These are phyloP conservation scores for Monilinia laxa DNA, from an alignment of 2,329 filamentous ascomycete species.

Conservation along the genomic window DNA sequence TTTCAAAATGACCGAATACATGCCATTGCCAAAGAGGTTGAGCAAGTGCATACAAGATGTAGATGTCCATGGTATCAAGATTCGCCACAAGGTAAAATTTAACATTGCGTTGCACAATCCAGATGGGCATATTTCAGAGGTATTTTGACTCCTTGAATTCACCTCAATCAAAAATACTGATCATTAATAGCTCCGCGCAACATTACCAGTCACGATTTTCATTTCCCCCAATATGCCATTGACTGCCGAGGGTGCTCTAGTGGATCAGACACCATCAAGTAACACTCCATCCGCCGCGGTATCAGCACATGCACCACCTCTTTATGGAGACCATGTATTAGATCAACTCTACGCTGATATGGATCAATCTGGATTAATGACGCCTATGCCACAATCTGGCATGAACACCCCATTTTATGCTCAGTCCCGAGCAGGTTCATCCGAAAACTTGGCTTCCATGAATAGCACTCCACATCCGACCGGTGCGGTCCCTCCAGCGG, in stretches of 20 bases:
- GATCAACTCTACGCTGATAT: constrained; percentile 90
- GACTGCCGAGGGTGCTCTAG: constrained; percentile 80
- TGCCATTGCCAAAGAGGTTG: constrained; percentile 77
- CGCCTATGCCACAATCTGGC: constrained; percentile 67
- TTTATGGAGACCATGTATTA: constrained; percentile 85
- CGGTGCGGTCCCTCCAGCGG: constrained; percentile 50
- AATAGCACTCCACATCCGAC: constrained; percentile 48
- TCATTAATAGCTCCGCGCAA: constrained; percentile 70
- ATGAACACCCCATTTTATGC: constrained; percentile 77
- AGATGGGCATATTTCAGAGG: constrained; percentile 90
- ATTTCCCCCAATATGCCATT: constrained; percentile 92
- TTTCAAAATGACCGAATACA: constrained; percentile 59
- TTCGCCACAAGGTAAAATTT: constrained; percentile 89
- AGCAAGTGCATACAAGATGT: constrained; percentile 86
- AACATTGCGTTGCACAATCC: constrained; percentile 91
- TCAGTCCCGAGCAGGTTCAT: constrained; percentile 71
- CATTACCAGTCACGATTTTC: constrained; percentile 87
- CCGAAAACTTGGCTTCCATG: constrained; percentile 72
- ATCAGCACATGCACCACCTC: constrained; percentile 74
- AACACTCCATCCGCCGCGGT: constrained; percentile 48
- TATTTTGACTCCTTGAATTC: constrained; percentile 43
- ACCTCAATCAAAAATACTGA: constrained; percentile 27
- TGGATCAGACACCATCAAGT: constrained; percentile 56
- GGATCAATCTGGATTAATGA: constrained; percentile 78
- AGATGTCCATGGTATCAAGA: constrained; percentile 83